Conservation (phyloP, 345 rosid genomes). For the Salix koriyanagi region DNA sequence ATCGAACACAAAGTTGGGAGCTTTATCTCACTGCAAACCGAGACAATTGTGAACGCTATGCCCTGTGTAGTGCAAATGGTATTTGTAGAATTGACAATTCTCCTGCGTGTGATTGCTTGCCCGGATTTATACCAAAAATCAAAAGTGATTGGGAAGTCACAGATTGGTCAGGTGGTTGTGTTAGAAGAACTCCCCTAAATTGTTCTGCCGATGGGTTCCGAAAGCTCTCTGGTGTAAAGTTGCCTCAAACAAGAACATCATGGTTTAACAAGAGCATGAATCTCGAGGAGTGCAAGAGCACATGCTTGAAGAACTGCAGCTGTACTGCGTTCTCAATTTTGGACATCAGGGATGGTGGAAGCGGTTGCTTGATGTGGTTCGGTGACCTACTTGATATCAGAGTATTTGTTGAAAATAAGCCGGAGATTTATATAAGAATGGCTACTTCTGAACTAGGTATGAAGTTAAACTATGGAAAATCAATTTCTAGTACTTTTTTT, state of each 20-base stretch:
- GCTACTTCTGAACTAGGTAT: constrained; percentile 2
- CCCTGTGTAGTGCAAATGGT: not conserved
- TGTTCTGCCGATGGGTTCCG: constrained; percentile 8
- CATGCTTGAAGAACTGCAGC: not conserved
- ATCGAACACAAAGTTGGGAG: not conserved
- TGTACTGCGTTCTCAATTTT: not conserved
- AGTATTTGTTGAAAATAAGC: not conserved
- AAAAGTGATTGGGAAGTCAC: not conserved
- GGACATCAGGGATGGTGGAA: constrained; percentile 12
- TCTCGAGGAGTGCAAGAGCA: not conserved
- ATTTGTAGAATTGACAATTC: not conserved
- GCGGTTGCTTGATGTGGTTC: constrained; percentile 10
- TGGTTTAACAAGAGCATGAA: constrained; percentile 3
- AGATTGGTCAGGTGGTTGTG: constrained; percentile 1
- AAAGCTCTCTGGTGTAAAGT: constrained; percentile 3
- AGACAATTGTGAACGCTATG: constrained; percentile 1
- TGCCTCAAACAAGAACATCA: not conserved
- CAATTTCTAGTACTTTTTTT: too few relatives aligned
- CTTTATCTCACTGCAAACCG: not conserved
- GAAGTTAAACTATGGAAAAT: not conserved
- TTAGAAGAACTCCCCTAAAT: not conserved
- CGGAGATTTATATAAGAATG: not conserved
- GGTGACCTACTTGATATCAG: constrained; percentile 1
- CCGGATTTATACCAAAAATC: not conserved
- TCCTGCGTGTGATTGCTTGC: not conserved